A percentile compares a stretch with the other conserved stretches of the same genome.
These are phyloP conservation scores for Isatis tinctoria DNA, from an alignment of 345 rosid genomes.

Conservation along the genomic window DNA sequence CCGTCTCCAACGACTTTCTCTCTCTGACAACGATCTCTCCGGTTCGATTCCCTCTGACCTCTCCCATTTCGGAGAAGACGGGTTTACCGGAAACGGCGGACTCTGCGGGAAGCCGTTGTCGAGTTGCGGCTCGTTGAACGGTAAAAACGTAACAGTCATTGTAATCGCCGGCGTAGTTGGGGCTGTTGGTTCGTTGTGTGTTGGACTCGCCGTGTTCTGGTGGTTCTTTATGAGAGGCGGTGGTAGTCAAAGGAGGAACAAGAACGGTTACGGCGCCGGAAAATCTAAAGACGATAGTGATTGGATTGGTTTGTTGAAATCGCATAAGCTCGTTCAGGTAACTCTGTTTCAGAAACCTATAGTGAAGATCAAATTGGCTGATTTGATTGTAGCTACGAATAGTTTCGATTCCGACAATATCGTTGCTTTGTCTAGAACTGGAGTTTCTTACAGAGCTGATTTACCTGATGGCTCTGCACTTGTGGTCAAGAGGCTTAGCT, in stretches of 20 bases:
- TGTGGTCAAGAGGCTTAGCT: conserved; percentile 50
- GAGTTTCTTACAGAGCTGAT: conserved; percentile 48
- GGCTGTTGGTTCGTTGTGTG: conserved; percentile 36
- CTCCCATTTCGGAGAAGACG: conserved; percentile 27
- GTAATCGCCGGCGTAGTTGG: conserved; percentile 45
- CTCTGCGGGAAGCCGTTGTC: conserved; percentile 56
- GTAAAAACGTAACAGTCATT: conserved; percentile 41
- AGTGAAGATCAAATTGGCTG: conserved; percentile 47
- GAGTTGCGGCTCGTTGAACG: conserved; percentile 44
- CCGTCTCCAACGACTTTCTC: conserved; percentile 44
- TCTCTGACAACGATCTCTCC: conserved; percentile 41
- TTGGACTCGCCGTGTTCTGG: conserved; percentile 51
- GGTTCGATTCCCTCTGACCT: conserved; percentile 52
- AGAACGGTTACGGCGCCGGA: conserved; percentile 41
- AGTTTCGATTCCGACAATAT: conserved; percentile 35
- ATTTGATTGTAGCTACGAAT: conserved; percentile 47
- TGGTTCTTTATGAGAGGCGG: conserved; percentile 41
- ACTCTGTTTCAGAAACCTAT: conserved; percentile 58
- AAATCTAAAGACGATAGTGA: conserved; percentile 38
- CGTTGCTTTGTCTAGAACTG: conserved; percentile 42
- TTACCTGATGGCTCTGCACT: conserved; percentile 56
- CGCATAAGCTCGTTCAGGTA: conserved; percentile 57
- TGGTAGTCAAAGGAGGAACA: conserved; percentile 14
- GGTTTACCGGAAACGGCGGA: conserved; percentile 37
- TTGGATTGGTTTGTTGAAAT: conserved; percentile 48